Evolutionary conservation across 2,329 filamentous ascomycete species (phyloP).

Genomic region (Talaromyces sp.): DNA sequence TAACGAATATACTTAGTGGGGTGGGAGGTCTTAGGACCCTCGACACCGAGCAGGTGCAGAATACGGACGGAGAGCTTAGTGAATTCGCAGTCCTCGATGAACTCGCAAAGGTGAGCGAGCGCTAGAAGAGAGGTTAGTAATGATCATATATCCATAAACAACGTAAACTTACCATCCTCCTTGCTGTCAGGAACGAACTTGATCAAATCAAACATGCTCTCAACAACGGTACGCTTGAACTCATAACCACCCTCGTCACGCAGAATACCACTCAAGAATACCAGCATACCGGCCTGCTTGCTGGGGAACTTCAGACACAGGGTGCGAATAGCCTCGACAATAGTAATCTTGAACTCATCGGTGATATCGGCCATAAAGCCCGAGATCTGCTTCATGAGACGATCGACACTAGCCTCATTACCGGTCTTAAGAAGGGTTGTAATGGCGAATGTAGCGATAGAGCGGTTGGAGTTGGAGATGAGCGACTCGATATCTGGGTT

Average conservation of each 20-base stretch:
- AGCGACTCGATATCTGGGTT: conserved; percentile 97
- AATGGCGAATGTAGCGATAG: conserved; percentile 97
- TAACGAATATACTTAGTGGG: conserved; percentile 99
- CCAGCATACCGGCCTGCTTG: conserved; percentile 97
- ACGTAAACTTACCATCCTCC: conserved; percentile 57
- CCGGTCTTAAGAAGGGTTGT: conserved; percentile 97
- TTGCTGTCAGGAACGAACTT: conserved; percentile 93
- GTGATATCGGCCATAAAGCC: conserved; percentile 99
- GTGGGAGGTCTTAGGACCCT: conserved; percentile 92
- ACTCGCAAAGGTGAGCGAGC: conserved; percentile 93
- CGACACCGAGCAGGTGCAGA: conserved; percentile 87
- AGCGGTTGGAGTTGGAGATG: conserved; percentile 95
- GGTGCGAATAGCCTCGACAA: conserved; percentile 96
- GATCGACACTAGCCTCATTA: conserved; percentile 94
- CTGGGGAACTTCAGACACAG: conserved; percentile 96
- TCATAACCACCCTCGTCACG: conserved; percentile 97
- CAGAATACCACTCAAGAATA: conserved; percentile 94
- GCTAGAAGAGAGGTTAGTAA: conserved; percentile 49
- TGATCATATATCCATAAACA: background rate
- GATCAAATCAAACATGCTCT: conserved; percentile 99
- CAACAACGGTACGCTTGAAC: conserved; percentile 95
- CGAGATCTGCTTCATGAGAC: conserved; percentile 97
- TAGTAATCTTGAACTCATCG: conserved; percentile 99
- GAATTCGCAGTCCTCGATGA: conserved; percentile 99
- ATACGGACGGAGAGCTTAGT: conserved; percentile 96